Conservation (phyloP, 2,329 filamentous ascomycete genomes). For the Exophiala lecanii-corni region DNA sequence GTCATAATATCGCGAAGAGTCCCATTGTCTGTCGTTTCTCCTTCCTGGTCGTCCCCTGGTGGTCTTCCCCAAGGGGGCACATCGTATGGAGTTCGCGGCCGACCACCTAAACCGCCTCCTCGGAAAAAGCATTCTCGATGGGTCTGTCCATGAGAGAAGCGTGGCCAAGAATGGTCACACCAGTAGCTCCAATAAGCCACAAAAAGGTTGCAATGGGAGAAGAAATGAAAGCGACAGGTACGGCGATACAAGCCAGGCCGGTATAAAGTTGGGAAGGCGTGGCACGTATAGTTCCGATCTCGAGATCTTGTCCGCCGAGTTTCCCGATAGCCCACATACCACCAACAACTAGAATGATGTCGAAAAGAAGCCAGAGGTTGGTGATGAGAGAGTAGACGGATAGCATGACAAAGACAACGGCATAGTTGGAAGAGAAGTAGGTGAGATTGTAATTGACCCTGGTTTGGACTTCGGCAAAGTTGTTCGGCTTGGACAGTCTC, state of each 20-base stretch:
- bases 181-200: constrained; percentile 94
- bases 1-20: constrained; percentile 49
- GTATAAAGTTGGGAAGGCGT: constrained; percentile 94
- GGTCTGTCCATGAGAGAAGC: constrained; percentile 96
- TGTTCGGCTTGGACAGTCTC: constrained; percentile 87
- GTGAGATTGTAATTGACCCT: constrained; percentile 95
- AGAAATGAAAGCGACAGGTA: constrained; percentile 79
- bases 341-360: constrained; percentile 79
- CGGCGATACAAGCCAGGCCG: constrained; percentile 71
- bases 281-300: constrained; percentile 75
- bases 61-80: constrained; percentile 97
- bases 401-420: constrained; percentile 87
- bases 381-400: constrained; percentile 92
- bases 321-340: constrained; percentile 91
- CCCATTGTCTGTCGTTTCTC: constrained; percentile 53
- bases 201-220: constrained; percentile 80
- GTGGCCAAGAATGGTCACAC: constrained; percentile 90
- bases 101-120: constrained; percentile 99
- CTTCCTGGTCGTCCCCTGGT: constrained; percentile 74
- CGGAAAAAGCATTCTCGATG: constrained; percentile 99
- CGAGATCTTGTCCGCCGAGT: constrained; percentile 81
- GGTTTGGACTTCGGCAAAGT: constrained; percentile 84
- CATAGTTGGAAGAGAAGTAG: constrained; percentile 98
- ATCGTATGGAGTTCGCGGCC: constrained; percentile 93
- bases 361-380: constrained; percentile 81